These are phyloP conservation scores for Isatis lusitanica DNA, from an alignment of 441 rosid species.

Conservation along the genomic window DNA sequence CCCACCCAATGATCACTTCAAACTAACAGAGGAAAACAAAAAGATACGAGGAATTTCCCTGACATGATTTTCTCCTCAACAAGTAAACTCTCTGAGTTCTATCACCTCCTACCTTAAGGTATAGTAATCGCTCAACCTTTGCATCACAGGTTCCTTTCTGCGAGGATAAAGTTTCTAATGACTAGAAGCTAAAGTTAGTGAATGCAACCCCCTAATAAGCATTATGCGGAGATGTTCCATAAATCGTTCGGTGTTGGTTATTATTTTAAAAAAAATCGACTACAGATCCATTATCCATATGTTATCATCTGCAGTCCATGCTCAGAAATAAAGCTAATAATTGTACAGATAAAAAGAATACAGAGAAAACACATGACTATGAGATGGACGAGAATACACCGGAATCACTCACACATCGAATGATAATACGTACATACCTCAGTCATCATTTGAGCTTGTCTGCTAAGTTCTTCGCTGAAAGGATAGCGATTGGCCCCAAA, in stretches of 20 bases:
- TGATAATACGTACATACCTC: conserved; percentile 49
- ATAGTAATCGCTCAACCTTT: conserved; percentile 5
- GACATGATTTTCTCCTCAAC: conserved; percentile 6
- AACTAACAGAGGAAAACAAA: conserved; percentile 3
- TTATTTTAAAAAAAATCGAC: neutral
- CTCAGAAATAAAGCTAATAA: neutral
- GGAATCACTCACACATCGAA: neutral
- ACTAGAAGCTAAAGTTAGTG: conserved; percentile 7
- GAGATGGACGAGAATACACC: conserved; percentile 12
- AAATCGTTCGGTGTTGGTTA: neutral
- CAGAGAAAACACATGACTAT: neutral
- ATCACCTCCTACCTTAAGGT: neutral
- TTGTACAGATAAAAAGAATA: conserved; percentile 3
- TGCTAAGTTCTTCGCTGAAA: conserved; percentile 74
- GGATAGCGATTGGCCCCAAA: conserved; percentile 94
- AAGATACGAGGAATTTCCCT: conserved; percentile 11
- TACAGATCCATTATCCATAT: neutral
- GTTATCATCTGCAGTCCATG: neutral
- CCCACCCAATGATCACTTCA: conserved; percentile 10
- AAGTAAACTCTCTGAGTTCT: neutral
- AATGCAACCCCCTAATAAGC: neutral
- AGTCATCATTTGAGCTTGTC: conserved; percentile 58
- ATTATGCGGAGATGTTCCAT: conserved; percentile 12
- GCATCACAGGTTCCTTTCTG: conserved; percentile 6
- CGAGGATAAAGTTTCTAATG: neutral